Evolutionary conservation across 2,329 filamentous ascomycete genomes (phyloP).

Genomic region (Rachicladosporium sp.): DNA sequence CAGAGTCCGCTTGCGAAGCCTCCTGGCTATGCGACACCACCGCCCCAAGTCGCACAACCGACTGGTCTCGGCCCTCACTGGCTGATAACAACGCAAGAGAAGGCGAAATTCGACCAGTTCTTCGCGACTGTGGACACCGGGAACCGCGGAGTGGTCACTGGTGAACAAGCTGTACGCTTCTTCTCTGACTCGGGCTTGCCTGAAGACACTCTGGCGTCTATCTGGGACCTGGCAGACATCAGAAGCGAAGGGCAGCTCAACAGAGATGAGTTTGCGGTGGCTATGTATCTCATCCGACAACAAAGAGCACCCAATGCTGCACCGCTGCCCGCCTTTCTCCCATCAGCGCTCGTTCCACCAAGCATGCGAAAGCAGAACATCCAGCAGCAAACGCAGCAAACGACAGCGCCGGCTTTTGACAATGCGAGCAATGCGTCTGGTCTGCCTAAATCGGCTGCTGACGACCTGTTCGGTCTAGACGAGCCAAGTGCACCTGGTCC

Average conservation of each 20-base stretch:
- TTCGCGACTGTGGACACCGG: conserved; percentile 74
- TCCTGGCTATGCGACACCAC: conserved; percentile 35
- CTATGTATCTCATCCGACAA: conserved; percentile 92
- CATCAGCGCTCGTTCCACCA: conserved; percentile 71
- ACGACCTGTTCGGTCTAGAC: conserved; percentile 89
- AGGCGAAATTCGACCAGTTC: conserved; percentile 74
- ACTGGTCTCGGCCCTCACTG: conserved; percentile 52
- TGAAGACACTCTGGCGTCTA: conserved; percentile 80
- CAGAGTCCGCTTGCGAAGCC: conserved; percentile 46
- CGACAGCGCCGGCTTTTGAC: conserved; percentile 42
- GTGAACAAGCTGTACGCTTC: conserved; percentile 88
- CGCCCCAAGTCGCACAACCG: conserved; percentile 38
- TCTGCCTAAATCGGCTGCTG: conserved; percentile 66
- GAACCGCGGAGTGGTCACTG: conserved; percentile 72
- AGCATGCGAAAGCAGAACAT: conserved; percentile 60
- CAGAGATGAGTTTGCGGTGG: conserved; percentile 87
- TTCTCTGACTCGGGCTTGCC: conserved; percentile 84
- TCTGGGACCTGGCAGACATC: conserved; percentile 95
- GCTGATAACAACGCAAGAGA: conserved; percentile 73
- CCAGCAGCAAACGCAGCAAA: conserved; percentile 33
- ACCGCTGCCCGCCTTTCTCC: conserved; percentile 62
- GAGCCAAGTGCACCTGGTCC: conserved; percentile 44
- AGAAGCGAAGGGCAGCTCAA: conserved; percentile 76
- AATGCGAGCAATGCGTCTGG: conserved; percentile 32
- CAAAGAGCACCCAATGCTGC: conserved; percentile 62